Evolutionary conservation across 169 alveolate genomes (phyloP), one percentile per base, ranked within the genome.

Genomic region (Neospora caninum): DNA sequence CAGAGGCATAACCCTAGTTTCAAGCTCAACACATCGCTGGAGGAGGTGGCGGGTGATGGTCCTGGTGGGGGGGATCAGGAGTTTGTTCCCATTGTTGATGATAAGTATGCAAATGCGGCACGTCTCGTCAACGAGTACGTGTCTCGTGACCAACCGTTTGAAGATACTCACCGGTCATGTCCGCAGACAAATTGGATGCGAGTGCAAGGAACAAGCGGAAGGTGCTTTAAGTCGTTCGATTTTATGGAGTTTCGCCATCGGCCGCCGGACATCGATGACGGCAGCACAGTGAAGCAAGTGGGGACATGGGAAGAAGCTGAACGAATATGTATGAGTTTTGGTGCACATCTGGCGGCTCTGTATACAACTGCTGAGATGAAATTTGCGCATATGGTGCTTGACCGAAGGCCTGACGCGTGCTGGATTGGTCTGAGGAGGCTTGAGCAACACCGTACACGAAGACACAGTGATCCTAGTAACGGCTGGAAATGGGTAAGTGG

Each of bases 281-380:
- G 64, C 53, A 13, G 36, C 86, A 29, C 89, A 25, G n/a, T 42
- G n/a, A 82, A 82, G 64, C 53, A 42, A 36, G 34, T 29, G n/a
- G 89, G 89, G 64, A 82, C 89, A 0, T 82, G 89, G 89, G 89
- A 82, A 43, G 69, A 82, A 36, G 89, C 89, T 1, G 89, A 82
- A 31, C 58, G 67, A 0, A 22, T 82, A 9, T 82, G 89, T 41
- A 82, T 82, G 89, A 31, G 69, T 16, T 82, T 82, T 82, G 89
- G 89, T 25, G 89, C 89, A 22, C 89, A 82, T 25, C 64, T 82
- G 54, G 89, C 89, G 41, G 89, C 69, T 10, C 38, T 82, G 13
- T 36, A 82, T 43, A 82, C 89, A 41, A 49, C 89, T 22, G 89
- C 89, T 16, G 89, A 82, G 39, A 43, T 36, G 67, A 38, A 42